Conservation (phyloP, 108 stramenopile genomes). For the Discostella stelligeroides region DNA sequence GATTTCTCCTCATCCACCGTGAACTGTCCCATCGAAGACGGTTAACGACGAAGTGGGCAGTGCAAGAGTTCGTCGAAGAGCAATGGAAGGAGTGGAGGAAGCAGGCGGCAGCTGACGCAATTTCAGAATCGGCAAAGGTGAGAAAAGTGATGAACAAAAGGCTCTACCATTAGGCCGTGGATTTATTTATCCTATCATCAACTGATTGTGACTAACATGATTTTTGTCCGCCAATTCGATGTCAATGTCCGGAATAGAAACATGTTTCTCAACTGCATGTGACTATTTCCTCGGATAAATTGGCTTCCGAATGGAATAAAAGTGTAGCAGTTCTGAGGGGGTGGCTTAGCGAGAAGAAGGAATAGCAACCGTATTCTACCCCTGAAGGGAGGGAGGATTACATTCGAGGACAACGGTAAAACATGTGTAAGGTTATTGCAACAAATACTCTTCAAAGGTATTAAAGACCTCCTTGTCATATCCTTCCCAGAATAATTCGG, state of each 20-base stretch:
- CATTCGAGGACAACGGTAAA: background rate
- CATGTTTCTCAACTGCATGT: conserved; percentile 7
- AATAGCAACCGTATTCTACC: background rate
- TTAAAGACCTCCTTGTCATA: conserved; percentile 22
- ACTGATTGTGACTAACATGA: too few species aligned
- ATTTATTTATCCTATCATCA: background rate
- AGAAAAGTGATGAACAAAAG: background rate
- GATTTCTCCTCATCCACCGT: conserved; percentile 61
- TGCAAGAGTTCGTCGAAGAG: conserved; percentile 52
- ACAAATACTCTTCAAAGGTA: conserved; percentile 28
- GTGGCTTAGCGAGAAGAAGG: conserved; percentile 21
- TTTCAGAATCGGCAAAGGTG: conserved; percentile 40
- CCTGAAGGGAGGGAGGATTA: background rate
- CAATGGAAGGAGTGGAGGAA: conserved; percentile 48
- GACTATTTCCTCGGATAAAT: background rate
- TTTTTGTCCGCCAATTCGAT: background rate
- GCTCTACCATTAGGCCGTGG: background rate
- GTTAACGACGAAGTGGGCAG: conserved; percentile 62
- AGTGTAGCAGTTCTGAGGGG: conserved; percentile 27
- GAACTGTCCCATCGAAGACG: conserved; percentile 64
- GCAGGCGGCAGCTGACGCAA: conserved; percentile 13
- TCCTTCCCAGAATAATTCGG: conserved; percentile 20
- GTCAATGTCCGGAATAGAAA: conserved; percentile 20
- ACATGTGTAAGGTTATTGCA: background rate
- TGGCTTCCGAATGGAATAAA: conserved; percentile 33